These are phyloP conservation scores for Ophiostoma tasmaniense DNA, from an alignment of 2,329 filamentous ascomycete genomes.

Conservation along the genomic window DNA sequence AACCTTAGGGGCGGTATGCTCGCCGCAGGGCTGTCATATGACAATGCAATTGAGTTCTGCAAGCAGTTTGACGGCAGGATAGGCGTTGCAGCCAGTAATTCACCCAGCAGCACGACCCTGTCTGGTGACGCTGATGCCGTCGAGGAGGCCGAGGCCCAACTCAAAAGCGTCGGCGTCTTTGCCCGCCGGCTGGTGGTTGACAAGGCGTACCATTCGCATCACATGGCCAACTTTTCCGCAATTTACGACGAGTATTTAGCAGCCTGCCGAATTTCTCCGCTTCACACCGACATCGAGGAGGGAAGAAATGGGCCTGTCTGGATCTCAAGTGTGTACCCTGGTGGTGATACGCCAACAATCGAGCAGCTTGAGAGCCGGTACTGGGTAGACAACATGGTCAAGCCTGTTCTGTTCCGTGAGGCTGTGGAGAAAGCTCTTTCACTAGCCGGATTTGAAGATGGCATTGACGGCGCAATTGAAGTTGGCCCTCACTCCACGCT, in stretches of 20 bases:
- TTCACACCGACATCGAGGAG: not conserved
- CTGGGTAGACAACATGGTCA: conserved; percentile 27
- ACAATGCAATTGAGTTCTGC: conserved; percentile 28
- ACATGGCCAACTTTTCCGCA: conserved; percentile 25
- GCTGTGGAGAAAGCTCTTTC: conserved; percentile 13
- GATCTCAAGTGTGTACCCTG: conserved; percentile 23
- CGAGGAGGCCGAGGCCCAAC: conserved; percentile 22
- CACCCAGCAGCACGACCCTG: conserved; percentile 32
- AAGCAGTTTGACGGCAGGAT: not conserved
- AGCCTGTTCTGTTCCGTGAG: conserved; percentile 25
- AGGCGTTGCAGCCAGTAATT: conserved; percentile 16
- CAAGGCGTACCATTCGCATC: conserved; percentile 32
- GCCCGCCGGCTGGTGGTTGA: conserved; percentile 29
- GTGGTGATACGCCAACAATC: conserved; percentile 13
- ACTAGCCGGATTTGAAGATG: conserved; percentile 17
- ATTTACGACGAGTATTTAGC: conserved; percentile 21
- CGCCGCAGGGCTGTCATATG: conserved; percentile 34
- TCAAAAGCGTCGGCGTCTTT: conserved; percentile 22
- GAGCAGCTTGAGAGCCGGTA: conserved; percentile 22
- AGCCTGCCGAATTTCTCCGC: conserved; percentile 8
- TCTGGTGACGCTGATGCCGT: conserved; percentile 30
- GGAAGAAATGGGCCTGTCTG: conserved; percentile 8
- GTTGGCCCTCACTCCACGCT: conserved; percentile 26
- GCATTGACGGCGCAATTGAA: conserved; percentile 30
- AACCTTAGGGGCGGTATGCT: conserved; percentile 31